Conservation (phyloP, 2,329 filamentous ascomycete species). For the Knufia fluminis region DNA sequence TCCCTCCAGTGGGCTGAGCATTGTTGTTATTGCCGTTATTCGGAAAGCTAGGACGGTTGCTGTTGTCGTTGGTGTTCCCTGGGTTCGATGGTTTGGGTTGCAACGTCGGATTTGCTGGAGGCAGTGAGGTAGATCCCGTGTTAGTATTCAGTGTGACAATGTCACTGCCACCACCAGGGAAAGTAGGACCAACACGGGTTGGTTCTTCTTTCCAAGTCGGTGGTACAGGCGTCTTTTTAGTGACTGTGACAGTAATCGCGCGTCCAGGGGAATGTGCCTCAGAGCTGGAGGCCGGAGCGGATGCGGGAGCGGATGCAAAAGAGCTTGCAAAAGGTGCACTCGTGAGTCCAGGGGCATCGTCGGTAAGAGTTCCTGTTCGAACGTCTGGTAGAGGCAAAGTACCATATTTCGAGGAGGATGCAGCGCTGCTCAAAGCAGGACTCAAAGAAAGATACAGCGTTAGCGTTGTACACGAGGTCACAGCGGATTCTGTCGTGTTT, state of each 20-base stretch:
- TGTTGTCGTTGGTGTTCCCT: neutral
- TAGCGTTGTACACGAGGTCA: neutral
- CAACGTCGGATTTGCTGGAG: neutral
- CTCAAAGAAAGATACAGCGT: no score
- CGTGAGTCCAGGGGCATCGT: no score
- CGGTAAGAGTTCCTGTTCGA: neutral
- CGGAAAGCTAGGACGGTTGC: neutral
- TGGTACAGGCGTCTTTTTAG: slow-evolving; percentile 23
- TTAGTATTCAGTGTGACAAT: neutral
- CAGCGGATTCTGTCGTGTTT: slow-evolving; percentile 9
- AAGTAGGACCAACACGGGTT: neutral
- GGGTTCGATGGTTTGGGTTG: neutral
- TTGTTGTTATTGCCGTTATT: neutral
- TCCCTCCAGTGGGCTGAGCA: neutral
- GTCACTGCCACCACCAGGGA: neutral
- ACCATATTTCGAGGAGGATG: no score
- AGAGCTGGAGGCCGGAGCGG: neutral
- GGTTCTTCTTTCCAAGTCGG: neutral
- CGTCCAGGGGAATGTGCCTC: neutral
- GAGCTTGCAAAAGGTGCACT: no score
- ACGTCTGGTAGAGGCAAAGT: neutral
- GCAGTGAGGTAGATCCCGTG: neutral
- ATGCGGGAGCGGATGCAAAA: neutral
- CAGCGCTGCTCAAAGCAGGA: no score
- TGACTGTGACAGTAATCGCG: slow-evolving; percentile 22